A percentile compares a stretch with the other conserved stretches of the same genome.
These are phyloP conservation scores for Shiraia bambusicola DNA, from an alignment of 2,329 filamentous ascomycete species.

Conservation along the genomic window DNA sequence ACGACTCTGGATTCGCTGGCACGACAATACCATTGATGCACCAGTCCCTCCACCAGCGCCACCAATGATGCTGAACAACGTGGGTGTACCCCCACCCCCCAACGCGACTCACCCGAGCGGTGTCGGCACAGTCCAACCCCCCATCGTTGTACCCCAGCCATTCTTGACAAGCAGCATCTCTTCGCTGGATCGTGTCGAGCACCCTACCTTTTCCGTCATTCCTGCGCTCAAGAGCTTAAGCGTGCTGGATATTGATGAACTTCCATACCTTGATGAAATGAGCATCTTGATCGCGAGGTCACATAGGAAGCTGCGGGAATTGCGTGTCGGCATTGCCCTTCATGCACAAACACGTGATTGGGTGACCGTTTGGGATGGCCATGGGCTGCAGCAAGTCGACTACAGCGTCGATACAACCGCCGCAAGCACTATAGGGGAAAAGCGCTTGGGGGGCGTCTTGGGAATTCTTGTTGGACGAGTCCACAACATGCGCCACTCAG, in stretches of 20 bases:
- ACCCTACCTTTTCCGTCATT: constrained; percentile 76
- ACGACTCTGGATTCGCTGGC: constrained; percentile 78
- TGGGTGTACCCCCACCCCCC: constrained; percentile 43
- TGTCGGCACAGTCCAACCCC: constrained; percentile 32
- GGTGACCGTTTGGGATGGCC: constrained; percentile 63
- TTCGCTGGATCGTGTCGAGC: constrained; percentile 63
- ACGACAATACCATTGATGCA: constrained; percentile 65
- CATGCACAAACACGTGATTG: constrained; percentile 57
- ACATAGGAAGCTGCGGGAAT: constrained; percentile 64
- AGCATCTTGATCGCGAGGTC: constrained; percentile 74
- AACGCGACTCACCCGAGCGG: constrained; percentile 41
- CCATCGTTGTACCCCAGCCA: constrained; percentile 34
- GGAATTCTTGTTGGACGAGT: constrained; percentile 68
- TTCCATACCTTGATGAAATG: constrained; percentile 83
- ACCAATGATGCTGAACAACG: constrained; percentile 42
- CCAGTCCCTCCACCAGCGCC: constrained; percentile 39
- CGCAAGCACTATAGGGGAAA: constrained; percentile 56
- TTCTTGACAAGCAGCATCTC: constrained; percentile 29
- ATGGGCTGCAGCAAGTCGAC: constrained; percentile 64
- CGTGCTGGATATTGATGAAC: constrained; percentile 78
- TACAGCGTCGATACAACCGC: constrained; percentile 58
- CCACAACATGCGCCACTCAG: constrained; percentile 56
- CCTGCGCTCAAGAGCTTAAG: constrained; percentile 73
- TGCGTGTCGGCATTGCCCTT: constrained; percentile 70
- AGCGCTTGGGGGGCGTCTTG: constrained; percentile 66